Evolutionary conservation across 805 yeast species (phyloP).

Genomic region (Barnettozyma populi): DNA sequence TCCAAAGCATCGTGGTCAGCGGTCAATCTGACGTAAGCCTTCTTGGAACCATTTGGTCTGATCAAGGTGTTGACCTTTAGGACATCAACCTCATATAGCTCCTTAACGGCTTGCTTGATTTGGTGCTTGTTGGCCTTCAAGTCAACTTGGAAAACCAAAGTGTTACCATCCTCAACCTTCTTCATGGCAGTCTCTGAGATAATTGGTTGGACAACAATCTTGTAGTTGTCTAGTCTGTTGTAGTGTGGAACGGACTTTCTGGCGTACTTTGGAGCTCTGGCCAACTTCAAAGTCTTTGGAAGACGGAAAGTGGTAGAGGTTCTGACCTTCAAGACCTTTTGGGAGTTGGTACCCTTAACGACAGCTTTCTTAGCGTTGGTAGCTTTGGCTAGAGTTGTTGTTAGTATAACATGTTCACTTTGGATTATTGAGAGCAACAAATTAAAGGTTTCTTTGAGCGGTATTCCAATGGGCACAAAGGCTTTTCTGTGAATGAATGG

Average conservation of each 20-base stretch:
- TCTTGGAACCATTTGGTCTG: constrained; percentile 99
- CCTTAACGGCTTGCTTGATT: constrained; percentile 97
- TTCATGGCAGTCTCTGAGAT: constrained; percentile 98
- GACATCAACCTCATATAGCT: constrained; percentile 95
- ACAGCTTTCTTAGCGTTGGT: constrained; percentile 98
- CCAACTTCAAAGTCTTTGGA: constrained; percentile 93
- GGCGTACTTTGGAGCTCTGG: constrained; percentile 94
- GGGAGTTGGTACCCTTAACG: constrained; percentile 91
- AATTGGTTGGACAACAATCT: constrained; percentile 89
- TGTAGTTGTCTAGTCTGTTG: constrained; percentile 95
- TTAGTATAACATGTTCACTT: constrained; percentile 14
- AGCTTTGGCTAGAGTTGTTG: constrained; percentile 56
- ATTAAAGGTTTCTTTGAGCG: no score
- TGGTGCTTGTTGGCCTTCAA: constrained; percentile 96
- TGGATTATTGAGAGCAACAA: neutral
- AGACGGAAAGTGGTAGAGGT: constrained; percentile 91
- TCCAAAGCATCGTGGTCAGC: constrained; percentile 99
- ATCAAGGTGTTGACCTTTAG: constrained; percentile 91
- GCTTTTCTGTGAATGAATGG: no score
- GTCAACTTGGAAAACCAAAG: constrained; percentile 97
- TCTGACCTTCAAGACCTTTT: constrained; percentile 90
- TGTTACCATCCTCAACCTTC: constrained; percentile 99
- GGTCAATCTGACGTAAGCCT: constrained; percentile 98
- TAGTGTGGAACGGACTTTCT: constrained; percentile 95
- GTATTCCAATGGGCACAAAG: no score